Evolutionary conservation across 2,329 filamentous ascomycete genomes (phyloP).

Genomic region (Berkeleyomyces rouxiae): DNA sequence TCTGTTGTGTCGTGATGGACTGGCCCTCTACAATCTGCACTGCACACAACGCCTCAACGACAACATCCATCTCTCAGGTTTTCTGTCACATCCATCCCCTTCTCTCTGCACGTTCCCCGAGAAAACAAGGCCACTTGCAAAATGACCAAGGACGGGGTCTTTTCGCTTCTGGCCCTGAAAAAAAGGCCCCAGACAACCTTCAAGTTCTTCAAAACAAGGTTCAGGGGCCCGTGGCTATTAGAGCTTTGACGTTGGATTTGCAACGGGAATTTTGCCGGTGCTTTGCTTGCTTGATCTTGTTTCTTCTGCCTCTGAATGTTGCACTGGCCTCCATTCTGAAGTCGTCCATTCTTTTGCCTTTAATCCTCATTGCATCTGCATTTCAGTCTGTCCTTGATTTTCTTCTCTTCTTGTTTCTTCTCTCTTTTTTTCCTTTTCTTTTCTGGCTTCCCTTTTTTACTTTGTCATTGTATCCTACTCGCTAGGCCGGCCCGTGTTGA

Average conservation of each 20-base stretch:
- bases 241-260: neutral
- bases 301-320: neutral
- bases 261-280: neutral
- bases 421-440: slow-evolving; percentile 3
- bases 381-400: neutral
- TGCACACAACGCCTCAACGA: neutral
- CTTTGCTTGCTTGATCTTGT: neutral
- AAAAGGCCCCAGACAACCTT: slow-evolving; percentile 1
- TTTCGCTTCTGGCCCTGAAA: neutral
- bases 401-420: neutral
- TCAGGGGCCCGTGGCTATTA: neutral
- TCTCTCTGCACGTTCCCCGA: neutral
- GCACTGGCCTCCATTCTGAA: neutral
- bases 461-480: neutral
- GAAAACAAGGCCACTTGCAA: slow-evolving; percentile 1
- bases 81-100: neutral
- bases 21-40: no score
- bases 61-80: neutral
- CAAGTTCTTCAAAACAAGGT: neutral
- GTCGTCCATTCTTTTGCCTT: neutral
- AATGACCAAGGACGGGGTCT: slow-evolving; percentile 2
- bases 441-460: slow-evolving; percentile 13
- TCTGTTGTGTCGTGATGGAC: no score
- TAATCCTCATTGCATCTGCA: slow-evolving; percentile 1
- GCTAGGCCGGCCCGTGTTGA: slow-evolving; percentile 8